A percentile compares a stretch with the other conserved stretches of the same genome.
Evolutionary conservation across 2,329 filamentous ascomycete species (phyloP).

Genomic region (Byssochlamys sp.): DNA sequence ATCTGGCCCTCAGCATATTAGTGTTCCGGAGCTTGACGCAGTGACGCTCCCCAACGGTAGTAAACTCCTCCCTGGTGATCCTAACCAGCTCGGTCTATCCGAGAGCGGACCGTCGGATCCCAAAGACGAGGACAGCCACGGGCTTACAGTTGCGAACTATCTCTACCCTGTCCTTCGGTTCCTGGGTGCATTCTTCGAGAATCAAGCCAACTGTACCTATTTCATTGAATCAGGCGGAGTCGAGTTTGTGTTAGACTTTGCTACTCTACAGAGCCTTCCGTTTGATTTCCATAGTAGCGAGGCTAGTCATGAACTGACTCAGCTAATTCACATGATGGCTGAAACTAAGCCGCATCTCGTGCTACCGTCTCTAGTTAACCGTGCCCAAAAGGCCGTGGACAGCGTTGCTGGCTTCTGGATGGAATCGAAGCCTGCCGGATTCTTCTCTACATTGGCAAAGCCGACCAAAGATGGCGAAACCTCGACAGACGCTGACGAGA

Average conservation of each 20-base stretch:
- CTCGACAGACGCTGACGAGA: conserved; percentile 9
- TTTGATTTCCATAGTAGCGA: conserved; percentile 59
- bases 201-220: conserved; percentile 58
- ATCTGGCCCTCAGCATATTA: conserved; percentile 15
- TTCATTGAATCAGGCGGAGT: conserved; percentile 74
- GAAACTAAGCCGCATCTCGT: conserved; percentile 73
- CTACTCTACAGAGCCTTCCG: conserved; percentile 69
- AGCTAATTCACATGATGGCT: conserved; percentile 66
- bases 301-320: conserved; percentile 60
- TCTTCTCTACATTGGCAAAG: conserved; percentile 58
- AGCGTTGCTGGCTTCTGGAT: conserved; percentile 57
- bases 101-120: conserved; percentile 26
- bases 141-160: conserved; percentile 55
- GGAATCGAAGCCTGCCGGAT: conserved; percentile 45
- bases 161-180: conserved; percentile 70
- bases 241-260: conserved; percentile 74
- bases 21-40: conserved; percentile 19
- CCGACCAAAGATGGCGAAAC: conserved; percentile 12
- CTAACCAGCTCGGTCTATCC: conserved; percentile 18
- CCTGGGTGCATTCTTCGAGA: conserved; percentile 65
- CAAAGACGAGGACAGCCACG: conserved; percentile 42
- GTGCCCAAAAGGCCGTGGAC: conserved; percentile 61
- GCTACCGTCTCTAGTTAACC: conserved; percentile 68
- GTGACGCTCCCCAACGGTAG: conserved; percentile 28
- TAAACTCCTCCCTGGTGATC: conserved; percentile 23